Conservation (phyloP, 257 asterid genomes). For the Salvia miltiorrhiza region DNA sequence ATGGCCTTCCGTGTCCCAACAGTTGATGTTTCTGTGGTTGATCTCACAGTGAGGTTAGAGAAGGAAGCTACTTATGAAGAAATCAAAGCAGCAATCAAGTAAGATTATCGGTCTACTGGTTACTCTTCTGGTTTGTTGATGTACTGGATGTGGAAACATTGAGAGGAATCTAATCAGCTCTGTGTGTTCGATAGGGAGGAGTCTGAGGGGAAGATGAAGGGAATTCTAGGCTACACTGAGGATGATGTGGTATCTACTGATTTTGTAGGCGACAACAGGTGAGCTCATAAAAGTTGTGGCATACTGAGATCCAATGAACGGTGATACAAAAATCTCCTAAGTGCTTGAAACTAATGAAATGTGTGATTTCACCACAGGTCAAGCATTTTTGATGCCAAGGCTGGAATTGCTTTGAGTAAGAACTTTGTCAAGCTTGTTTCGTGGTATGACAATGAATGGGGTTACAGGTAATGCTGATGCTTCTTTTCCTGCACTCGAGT, state of each 20-base stretch:
- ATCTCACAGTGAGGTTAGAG: slow-evolving; percentile 73
- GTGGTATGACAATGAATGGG: slow-evolving; percentile 96
- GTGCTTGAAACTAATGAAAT: neutral
- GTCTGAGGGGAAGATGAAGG: slow-evolving; percentile 77
- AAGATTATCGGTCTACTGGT: slow-evolving; percentile 18
- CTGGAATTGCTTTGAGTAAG: slow-evolving; percentile 78
- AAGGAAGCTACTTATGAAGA: slow-evolving; percentile 74
- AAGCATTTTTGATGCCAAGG: slow-evolving; percentile 87
- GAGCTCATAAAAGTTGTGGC: neutral
- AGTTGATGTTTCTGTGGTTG: slow-evolving; percentile 85
- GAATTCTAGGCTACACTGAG: slow-evolving; percentile 86
- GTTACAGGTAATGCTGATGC: slow-evolving; percentile 59
- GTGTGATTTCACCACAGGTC: slow-evolving; percentile 47
- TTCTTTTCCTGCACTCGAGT: neutral
- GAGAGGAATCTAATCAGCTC: neutral
- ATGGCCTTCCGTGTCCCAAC: slow-evolving; percentile 96
- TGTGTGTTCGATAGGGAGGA: slow-evolving; percentile 49
- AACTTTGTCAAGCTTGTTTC: slow-evolving; percentile 70
- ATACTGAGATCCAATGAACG: neutral
- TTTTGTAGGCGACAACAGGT: slow-evolving; percentile 89
- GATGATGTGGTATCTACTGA: slow-evolving; percentile 92
- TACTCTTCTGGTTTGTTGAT: neutral
- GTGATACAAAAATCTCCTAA: neutral
- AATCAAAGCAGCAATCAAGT: slow-evolving; percentile 83
- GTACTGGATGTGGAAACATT: neutral